Evolutionary conservation across 2,329 filamentous ascomycete species (phyloP).

Genomic region (Paradendryphiella salina): DNA sequence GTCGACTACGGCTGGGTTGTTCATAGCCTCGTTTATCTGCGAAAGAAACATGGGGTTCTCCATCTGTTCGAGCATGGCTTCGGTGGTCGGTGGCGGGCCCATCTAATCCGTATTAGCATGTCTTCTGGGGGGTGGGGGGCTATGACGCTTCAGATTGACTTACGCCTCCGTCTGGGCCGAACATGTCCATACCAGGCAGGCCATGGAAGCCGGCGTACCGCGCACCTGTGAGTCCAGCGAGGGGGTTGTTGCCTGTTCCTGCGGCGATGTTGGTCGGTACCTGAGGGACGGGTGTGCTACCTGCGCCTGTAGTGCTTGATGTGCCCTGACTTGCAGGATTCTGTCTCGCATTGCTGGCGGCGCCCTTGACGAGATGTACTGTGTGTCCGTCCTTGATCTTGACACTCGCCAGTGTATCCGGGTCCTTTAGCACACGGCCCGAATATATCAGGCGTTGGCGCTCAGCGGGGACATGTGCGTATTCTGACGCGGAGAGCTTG

Average conservation of each 20-base stretch:
- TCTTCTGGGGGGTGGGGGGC: background rate
- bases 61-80: slow-evolving; percentile 81
- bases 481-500: slow-evolving; percentile 79
- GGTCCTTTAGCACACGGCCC: slow-evolving; percentile 93
- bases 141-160: slow-evolving; percentile 50
- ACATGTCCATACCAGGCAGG: slow-evolving; percentile 82
- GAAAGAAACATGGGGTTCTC: slow-evolving; percentile 84
- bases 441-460: slow-evolving; percentile 97
- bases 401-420: slow-evolving; percentile 79
- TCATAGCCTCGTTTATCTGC: slow-evolving; percentile 90
- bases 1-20: slow-evolving; percentile 92
- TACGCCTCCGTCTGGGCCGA: slow-evolving; percentile 92
- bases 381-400: slow-evolving; percentile 97
- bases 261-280: slow-evolving; percentile 78
- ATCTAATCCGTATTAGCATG: slow-evolving; percentile 63
- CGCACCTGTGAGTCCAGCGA: slow-evolving; percentile 88
- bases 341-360: slow-evolving; percentile 77
- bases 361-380: slow-evolving; percentile 94
- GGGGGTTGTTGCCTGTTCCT: slow-evolving; percentile 78
- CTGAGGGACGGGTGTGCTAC: slow-evolving; percentile 59
- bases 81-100: slow-evolving; percentile 81
- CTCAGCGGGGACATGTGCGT: slow-evolving; percentile 83
- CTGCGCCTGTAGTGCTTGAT: slow-evolving; percentile 38
- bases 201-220: slow-evolving; percentile 91
- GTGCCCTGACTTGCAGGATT: slow-evolving; percentile 56